phyloP scores from a whole-genome alignment of 1,139 yeast species.

The Geotrichum carabidarum region DNA sequence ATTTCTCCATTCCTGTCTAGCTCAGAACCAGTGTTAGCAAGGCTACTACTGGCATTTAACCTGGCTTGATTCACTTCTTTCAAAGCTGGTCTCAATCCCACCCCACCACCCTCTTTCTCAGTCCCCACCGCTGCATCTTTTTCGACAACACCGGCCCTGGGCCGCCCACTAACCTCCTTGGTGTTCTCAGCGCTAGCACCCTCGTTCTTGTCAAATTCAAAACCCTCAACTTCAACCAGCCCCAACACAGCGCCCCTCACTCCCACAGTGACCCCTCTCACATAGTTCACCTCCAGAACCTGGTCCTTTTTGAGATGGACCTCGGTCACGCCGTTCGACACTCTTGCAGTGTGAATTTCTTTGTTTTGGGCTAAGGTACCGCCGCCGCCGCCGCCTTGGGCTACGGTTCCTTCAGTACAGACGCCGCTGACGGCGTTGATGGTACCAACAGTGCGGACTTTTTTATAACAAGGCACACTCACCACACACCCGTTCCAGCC shows the following conservation, averaged over 20 bases:
- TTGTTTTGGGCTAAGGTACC: too few relatives aligned
- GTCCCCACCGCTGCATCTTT: too few relatives aligned
- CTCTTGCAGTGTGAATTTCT: background rate
- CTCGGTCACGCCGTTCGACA: constrained; percentile 37
- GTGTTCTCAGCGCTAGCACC: background rate
- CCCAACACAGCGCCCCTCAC: constrained; percentile 53
- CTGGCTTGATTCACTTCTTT: too few relatives aligned
- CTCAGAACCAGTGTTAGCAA: too few relatives aligned
- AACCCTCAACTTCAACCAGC: constrained; percentile 41
- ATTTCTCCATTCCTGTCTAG: too few relatives aligned
- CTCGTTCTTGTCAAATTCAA: background rate
- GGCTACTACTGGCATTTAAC: too few relatives aligned
- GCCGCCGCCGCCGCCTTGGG: background rate
- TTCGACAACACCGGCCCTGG: background rate
- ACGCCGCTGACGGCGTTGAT: background rate
- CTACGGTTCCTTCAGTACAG: background rate
- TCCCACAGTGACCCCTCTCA: constrained; percentile 55
- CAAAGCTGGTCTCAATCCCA: too few relatives aligned
- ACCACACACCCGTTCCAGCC: constrained; percentile 70
- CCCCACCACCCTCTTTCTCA: too few relatives aligned
- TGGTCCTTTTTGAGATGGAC: constrained; percentile 43
- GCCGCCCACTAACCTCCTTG: background rate
- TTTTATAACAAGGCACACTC: constrained; percentile 46
- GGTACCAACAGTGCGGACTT: constrained; percentile 13
- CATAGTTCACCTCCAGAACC: constrained; percentile 49